phyloP scores from a whole-genome alignment of 1,284 basidiomycete species.

The Stereum hirsutum region DNA sequence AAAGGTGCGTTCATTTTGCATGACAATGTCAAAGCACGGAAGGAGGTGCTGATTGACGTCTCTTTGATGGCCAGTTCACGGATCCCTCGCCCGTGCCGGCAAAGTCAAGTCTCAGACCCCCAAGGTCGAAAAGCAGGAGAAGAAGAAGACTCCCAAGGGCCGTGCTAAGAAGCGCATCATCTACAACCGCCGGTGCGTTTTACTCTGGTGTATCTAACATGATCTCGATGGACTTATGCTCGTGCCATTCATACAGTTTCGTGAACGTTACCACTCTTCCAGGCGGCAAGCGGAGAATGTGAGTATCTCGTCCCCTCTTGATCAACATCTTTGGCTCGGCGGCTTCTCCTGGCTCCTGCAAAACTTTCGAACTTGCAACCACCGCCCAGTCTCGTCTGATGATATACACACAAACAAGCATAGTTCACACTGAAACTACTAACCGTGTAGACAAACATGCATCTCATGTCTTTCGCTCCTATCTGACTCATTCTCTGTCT shows the following conservation, averaged over 20 bases:
- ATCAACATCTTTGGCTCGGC: too few relatives aligned
- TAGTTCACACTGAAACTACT: conserved; percentile 90
- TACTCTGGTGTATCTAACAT: conserved; percentile 1
- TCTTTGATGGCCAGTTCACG: conserved; percentile 68
- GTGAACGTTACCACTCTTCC: conserved; percentile 90
- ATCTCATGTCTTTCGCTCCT: conserved; percentile 91
- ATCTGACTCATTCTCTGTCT: conserved; percentile 51
- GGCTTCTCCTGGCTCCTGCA: conserved; percentile 3
- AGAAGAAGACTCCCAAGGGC: conserved; percentile 94
- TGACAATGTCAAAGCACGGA: conserved; percentile 4
- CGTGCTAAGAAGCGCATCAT: conserved; percentile 94
- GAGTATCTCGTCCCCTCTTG: conserved; percentile 32
- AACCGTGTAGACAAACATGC: conserved; percentile 70
- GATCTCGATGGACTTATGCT: conserved; percentile 6
- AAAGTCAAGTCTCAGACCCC: conserved; percentile 99
- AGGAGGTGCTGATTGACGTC: conserved; percentile 7
- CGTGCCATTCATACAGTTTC: conserved; percentile 65
- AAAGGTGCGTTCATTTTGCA: conserved; percentile 36
- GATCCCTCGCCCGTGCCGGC: conserved; percentile 98
- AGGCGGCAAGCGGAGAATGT: conserved; percentile 95
- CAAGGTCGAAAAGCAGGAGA: conserved; percentile 96
- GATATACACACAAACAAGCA: conserved; percentile 63
- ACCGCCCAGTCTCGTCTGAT: conserved; percentile 31
- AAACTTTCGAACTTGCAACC: conserved; percentile 2
- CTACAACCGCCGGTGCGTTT: conserved; percentile 84